phyloP scores from a whole-genome alignment of 306 rosid species.

The Ormosia semicastrata region DNA sequence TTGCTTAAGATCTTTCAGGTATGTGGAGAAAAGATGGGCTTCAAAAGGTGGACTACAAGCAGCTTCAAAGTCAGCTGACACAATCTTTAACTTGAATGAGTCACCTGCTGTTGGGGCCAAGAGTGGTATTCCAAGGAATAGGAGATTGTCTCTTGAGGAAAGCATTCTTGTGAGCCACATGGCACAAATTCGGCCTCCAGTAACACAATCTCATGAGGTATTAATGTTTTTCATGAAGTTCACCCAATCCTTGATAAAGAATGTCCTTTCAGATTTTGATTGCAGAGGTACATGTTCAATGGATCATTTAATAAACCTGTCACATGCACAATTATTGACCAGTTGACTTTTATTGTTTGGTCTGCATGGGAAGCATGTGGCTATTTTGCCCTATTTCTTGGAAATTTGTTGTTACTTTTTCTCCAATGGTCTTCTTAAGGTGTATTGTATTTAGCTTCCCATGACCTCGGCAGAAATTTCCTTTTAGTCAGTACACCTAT shows the following conservation, averaged over 20 bases:
- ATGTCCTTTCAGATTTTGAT: neutral
- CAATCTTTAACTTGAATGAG: conserved; percentile 16
- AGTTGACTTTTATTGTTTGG: neutral
- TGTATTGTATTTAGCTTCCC: too few species aligned
- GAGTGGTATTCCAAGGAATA: conserved; percentile 37
- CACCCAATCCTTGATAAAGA: neutral
- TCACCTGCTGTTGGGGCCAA: conserved; percentile 28
- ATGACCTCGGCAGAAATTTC: too few species aligned
- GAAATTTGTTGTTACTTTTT: neutral
- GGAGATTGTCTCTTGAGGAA: conserved; percentile 81
- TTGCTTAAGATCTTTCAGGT: conserved; percentile 53
- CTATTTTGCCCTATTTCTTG: neutral
- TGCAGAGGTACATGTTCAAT: neutral
- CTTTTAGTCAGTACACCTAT: neutral
- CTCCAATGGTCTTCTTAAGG: too few species aligned
- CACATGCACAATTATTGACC: neutral
- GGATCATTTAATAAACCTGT: neutral
- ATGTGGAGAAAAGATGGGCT: conserved; percentile 72
- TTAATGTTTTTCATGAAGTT: conserved; percentile 18
- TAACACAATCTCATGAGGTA: conserved; percentile 50
- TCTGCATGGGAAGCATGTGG: neutral
- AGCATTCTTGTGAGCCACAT: conserved; percentile 50
- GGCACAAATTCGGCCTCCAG: conserved; percentile 31
- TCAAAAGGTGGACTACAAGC: conserved; percentile 35
- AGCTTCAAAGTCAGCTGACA: conserved; percentile 38